phyloP scores from a whole-genome alignment of 345 rosid species.

The Pelargonium nanum region DNA sequence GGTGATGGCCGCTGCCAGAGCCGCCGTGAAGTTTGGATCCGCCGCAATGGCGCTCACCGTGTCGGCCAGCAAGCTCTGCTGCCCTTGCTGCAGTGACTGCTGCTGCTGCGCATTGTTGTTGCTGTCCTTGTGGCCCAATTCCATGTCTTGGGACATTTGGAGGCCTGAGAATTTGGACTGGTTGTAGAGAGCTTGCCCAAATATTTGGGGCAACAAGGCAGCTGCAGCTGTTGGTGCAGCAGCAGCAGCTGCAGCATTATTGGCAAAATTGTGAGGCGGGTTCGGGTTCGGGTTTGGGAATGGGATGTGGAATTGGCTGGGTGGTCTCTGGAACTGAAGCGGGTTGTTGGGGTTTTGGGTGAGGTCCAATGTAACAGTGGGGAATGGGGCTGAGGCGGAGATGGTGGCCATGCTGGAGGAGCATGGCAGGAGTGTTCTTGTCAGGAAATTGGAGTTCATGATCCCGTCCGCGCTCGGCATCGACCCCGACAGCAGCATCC shows the following conservation, averaged over 20 bases:
- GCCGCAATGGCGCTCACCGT: slow-evolving; percentile 34
- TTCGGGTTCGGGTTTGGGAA: slow-evolving; percentile 24
- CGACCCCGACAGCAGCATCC: slow-evolving; percentile 76
- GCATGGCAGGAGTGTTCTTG: slow-evolving; percentile 68
- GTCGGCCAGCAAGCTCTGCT: slow-evolving; percentile 30
- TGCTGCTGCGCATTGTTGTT: neutral
- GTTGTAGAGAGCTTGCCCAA: slow-evolving; percentile 47
- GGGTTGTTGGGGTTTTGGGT: slow-evolving; percentile 36
- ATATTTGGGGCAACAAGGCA: slow-evolving; percentile 45
- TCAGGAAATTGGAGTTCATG: slow-evolving; percentile 58
- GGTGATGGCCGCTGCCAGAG: slow-evolving; percentile 55
- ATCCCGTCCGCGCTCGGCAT: slow-evolving; percentile 70
- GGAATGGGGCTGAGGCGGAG: slow-evolving; percentile 95
- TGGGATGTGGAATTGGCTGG: slow-evolving; percentile 37
- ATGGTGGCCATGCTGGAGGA: slow-evolving; percentile 94
- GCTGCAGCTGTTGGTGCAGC: no score
- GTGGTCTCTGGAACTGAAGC: slow-evolving; percentile 25
- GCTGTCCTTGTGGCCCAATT: slow-evolving; percentile 21
- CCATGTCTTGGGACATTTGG: slow-evolving; percentile 43
- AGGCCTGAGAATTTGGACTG: slow-evolving; percentile 57
- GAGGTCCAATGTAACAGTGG: slow-evolving; percentile 85
- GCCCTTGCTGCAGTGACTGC: slow-evolving; percentile 1
- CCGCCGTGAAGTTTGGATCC: slow-evolving; percentile 60
- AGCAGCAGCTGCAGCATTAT: no score
- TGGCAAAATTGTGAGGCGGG: slow-evolving; percentile 10